phyloP scores from a whole-genome alignment of 2,329 filamentous ascomycete genomes.

The Aspergillus ochraceus region DNA sequence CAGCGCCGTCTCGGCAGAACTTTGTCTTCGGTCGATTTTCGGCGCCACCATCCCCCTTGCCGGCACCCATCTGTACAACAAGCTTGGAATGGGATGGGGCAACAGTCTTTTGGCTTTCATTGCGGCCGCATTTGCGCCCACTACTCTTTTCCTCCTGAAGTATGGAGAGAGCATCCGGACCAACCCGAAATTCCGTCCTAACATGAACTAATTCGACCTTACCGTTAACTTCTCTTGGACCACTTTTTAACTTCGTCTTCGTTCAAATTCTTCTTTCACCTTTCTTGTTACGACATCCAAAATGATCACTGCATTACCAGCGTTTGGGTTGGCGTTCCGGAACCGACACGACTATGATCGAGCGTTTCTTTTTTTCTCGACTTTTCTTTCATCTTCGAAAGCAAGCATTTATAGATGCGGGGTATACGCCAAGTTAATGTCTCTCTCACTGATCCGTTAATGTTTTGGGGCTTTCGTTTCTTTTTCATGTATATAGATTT shows the following conservation, averaged over 20 bases:
- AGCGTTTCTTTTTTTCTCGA: not conserved
- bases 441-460: not conserved
- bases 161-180: conserved; percentile 18
- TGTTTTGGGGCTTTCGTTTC: not conserved
- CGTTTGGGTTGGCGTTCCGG: not conserved
- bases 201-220: conserved; percentile 8
- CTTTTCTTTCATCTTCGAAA: no score
- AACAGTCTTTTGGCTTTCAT: conserved; percentile 17
- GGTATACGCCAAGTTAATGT: not conserved
- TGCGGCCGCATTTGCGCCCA: conserved; percentile 13
- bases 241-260: not conserved
- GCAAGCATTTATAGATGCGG: not conserved
- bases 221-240: no score
- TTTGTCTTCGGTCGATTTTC: conserved; percentile 16
- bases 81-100: conserved; percentile 17
- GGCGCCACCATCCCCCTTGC: conserved; percentile 16
- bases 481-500: not conserved
- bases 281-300: not conserved
- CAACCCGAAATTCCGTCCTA: conserved; percentile 15
- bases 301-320: not conserved
- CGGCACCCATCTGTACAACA: conserved; percentile 12
- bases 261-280: not conserved
- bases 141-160: conserved; percentile 9
- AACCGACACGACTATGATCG: not conserved
- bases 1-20: conserved; percentile 15